Evolutionary conservation across 108 stramenopile genomes (phyloP).

Genomic region (Nitzschia sp.): DNA sequence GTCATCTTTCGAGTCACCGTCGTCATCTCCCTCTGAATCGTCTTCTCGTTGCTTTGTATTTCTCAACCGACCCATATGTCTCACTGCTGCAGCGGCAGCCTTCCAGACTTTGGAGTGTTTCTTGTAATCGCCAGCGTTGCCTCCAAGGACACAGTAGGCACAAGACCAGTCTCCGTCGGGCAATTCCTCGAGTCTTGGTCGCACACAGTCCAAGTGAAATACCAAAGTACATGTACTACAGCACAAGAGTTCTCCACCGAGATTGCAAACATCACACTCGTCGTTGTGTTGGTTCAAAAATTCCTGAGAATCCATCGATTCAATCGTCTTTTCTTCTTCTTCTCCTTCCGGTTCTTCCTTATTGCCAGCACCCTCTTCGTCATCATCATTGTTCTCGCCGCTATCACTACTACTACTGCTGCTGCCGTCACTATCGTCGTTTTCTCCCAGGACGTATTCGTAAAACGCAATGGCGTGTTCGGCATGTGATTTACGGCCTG

Average conservation of each 20-base stretch:
- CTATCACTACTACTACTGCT: slow-evolving; percentile 5
- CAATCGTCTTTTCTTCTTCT: slow-evolving; percentile 19
- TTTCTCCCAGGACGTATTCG: slow-evolving; percentile 45
- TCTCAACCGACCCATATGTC: slow-evolving; percentile 69
- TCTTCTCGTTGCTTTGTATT: slow-evolving; percentile 16
- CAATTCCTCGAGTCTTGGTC: slow-evolving; percentile 59
- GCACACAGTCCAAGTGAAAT: slow-evolving; percentile 89
- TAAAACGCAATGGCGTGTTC: slow-evolving; percentile 68
- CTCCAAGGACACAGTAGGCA: slow-evolving; percentile 68
- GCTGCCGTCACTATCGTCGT: slow-evolving; percentile 20
- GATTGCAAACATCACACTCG: slow-evolving; percentile 86
- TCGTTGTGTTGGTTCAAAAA: slow-evolving; percentile 89
- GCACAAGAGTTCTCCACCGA: slow-evolving; percentile 71
- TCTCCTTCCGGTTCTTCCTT: neutral
- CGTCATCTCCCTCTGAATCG: slow-evolving; percentile 15
- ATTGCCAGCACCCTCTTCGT: neutral
- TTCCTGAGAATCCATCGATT: slow-evolving; percentile 61
- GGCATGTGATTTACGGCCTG: slow-evolving; percentile 56
- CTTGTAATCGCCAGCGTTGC: slow-evolving; percentile 39
- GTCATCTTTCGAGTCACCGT: slow-evolving; percentile 7
- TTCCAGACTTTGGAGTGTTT: slow-evolving; percentile 62
- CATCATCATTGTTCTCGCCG: slow-evolving; percentile 23
- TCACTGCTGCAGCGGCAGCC: slow-evolving; percentile 61
- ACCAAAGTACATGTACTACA: slow-evolving; percentile 93
- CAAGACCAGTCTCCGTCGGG: slow-evolving; percentile 80